Evolutionary conservation across 2,329 filamentous ascomycete genomes (phyloP).

Genomic region (Chalara sp.): DNA sequence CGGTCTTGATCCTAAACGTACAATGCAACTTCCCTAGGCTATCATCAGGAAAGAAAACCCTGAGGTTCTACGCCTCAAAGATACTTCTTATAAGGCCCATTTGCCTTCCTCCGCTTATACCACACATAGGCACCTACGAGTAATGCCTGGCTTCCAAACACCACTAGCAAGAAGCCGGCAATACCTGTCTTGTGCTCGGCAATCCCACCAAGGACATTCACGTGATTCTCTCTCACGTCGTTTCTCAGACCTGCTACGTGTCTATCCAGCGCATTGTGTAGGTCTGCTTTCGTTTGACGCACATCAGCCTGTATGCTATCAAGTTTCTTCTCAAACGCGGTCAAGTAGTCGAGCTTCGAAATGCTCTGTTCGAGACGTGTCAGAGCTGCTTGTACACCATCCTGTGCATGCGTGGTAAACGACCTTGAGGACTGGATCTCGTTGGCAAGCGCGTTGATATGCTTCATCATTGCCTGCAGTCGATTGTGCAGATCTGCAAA

Average conservation of each 20-base stretch:
- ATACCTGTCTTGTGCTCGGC: conserved; percentile 3
- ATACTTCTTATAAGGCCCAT: conserved; percentile 24
- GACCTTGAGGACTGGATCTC: conserved; percentile 45
- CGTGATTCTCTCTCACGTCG: conserved; percentile 18
- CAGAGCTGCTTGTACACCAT: conserved; percentile 11
- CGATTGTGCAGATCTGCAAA: conserved; percentile 83
- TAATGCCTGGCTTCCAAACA: conserved; percentile 22
- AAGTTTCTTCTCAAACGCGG: conserved; percentile 38
- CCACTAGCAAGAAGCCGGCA: conserved; percentile 15
- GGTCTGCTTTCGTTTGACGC: conserved; percentile 47
- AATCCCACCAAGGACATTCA: conserved; percentile 10
- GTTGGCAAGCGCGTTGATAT: conserved; percentile 55
- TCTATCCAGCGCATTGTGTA: conserved; percentile 20
- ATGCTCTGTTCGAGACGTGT: conserved; percentile 21
- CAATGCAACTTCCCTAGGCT: too few relatives aligned
- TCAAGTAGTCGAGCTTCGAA: conserved; percentile 39
- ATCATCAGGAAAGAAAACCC: too few relatives aligned
- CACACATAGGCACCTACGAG: conserved; percentile 19
- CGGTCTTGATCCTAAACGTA: too few relatives aligned
- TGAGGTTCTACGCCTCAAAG: conserved; percentile 12
- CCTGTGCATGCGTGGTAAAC: conserved; percentile 37
- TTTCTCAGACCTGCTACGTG: conserved; percentile 17
- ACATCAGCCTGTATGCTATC: conserved; percentile 52
- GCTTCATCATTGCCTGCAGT: conserved; percentile 66
- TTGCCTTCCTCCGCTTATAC: conserved; percentile 26